These are phyloP conservation scores for Trifolium repens DNA, from an alignment of 306 rosid species.

Conservation along the genomic window DNA sequence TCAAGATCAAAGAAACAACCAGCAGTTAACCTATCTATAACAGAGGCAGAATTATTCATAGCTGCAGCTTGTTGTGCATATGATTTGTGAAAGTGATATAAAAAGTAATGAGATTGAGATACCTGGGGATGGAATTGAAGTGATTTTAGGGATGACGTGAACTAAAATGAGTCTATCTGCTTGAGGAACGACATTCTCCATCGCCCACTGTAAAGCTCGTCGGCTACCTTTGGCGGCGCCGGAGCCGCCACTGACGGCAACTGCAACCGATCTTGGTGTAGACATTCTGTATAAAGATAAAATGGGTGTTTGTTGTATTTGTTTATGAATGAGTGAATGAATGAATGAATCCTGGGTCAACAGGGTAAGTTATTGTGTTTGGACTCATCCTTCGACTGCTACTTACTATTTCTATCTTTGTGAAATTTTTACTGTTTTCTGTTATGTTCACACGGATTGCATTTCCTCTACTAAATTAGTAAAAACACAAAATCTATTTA, in stretches of 20 bases:
- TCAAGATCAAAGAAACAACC: no score
- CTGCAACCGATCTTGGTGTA: conserved; percentile 66
- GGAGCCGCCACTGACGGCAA: conserved; percentile 67
- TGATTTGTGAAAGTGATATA: no score
- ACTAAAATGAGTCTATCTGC: conserved; percentile 81
- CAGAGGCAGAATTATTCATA: no score
- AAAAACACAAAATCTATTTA: no score
- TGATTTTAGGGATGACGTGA: conserved; percentile 81
- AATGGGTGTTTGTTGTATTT: neutral
- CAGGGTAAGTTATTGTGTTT: neutral
- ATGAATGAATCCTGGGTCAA: neutral
- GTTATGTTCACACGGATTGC: neutral
- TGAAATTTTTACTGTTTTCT: neutral
- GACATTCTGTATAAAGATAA: conserved; percentile 8
- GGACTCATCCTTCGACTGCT: neutral
- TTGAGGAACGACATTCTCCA: conserved; percentile 65
- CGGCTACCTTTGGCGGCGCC: conserved; percentile 67
- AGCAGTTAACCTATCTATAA: no score
- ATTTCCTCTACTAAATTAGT: no score
- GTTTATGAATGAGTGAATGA: neutral
- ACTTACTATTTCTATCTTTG: neutral
- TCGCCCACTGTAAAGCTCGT: conserved; percentile 85
- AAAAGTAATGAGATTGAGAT: neutral
- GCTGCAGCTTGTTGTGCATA: no score
- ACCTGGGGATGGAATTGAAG: conserved; percentile 79